Conservation (phyloP, 352 stramenopile genomes). For the Hyaloperonospora arabidopsidis region DNA sequence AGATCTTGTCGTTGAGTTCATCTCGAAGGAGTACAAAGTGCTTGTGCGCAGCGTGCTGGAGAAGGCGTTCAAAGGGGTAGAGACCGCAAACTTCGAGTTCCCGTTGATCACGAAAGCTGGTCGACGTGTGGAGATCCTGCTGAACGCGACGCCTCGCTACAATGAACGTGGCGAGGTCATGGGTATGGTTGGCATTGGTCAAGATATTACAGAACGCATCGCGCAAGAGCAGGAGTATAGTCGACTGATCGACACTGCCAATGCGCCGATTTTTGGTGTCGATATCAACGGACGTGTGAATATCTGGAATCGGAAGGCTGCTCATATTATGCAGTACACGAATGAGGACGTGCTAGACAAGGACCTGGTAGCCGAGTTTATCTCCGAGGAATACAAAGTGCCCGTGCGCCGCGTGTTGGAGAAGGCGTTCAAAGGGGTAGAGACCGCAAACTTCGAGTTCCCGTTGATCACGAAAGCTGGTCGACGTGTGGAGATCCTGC, state of each 20-base stretch:
- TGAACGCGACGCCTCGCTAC: constrained; percentile 81
- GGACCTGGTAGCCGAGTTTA: constrained; percentile 56
- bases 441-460: constrained; percentile 83
- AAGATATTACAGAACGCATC: constrained; percentile 78
- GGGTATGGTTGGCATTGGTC: constrained; percentile 83
- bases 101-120: constrained; percentile 77
- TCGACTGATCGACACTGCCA: constrained; percentile 84
- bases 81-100: constrained; percentile 84
- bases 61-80: constrained; percentile 46
- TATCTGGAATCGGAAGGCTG: constrained; percentile 89
- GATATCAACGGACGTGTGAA: constrained; percentile 70
- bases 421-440: constrained; percentile 50
- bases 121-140: constrained; percentile 69
- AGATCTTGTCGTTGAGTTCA: constrained; percentile 87
- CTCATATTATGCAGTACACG: constrained; percentile 84
- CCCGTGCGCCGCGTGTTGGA: constrained; percentile 42
- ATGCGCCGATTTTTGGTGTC: constrained; percentile 86
- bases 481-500: constrained; percentile 52
- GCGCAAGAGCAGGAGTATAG: constrained; percentile 72
- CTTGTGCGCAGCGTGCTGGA: constrained; percentile 51
- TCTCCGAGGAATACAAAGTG: constrained; percentile 48
- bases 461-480: constrained; percentile 60
- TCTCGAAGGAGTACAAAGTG: constrained; percentile 68
- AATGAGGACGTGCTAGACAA: constrained; percentile 84
- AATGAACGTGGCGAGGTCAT: constrained; percentile 77